Evolutionary conservation across 2,329 filamentous ascomycete species (phyloP).

Genomic region (Fusarium haematococcum): DNA sequence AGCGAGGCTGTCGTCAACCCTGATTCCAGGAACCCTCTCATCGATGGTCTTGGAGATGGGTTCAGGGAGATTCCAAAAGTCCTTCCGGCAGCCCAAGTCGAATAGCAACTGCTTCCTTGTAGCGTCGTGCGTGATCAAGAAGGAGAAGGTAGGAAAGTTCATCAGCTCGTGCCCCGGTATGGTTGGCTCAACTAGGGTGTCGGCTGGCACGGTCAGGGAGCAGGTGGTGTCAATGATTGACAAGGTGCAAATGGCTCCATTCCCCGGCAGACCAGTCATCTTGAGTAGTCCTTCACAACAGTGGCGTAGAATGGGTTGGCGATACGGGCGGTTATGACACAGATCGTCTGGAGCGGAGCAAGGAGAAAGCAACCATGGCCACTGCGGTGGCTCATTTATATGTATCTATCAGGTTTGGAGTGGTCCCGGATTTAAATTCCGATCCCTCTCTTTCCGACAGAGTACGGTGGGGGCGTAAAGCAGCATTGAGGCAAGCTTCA

Average conservation of each 20-base stretch:
- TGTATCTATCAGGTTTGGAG: background rate
- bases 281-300: background rate
- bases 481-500: too few species aligned
- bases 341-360: too few species aligned
- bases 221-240: slow-evolving; percentile 12
- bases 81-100: slow-evolving; percentile 18
- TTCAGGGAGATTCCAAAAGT: slow-evolving; percentile 18
- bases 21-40: slow-evolving; percentile 15
- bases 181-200: slow-evolving; percentile 13
- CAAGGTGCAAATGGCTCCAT: background rate
- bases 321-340: too few species aligned
- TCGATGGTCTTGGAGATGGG: slow-evolving; percentile 8
- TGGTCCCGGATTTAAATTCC: background rate
- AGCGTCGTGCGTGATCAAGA: slow-evolving; percentile 1
- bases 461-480: background rate
- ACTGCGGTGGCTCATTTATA: background rate
- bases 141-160: slow-evolving; percentile 17
- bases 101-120: background rate
- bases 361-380: background rate
- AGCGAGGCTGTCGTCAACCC: background rate
- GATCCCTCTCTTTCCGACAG: background rate
- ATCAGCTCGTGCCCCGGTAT: slow-evolving; percentile 16
- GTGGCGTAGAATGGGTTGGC: too few species aligned
- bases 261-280: background rate
- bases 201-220: background rate